Percentiles rank a stretch among this genome's conserved stretches.
Evolutionary conservation across 495 filamentous ascomycete species (phyloP).

Genomic region (Penicillium coffeae): DNA sequence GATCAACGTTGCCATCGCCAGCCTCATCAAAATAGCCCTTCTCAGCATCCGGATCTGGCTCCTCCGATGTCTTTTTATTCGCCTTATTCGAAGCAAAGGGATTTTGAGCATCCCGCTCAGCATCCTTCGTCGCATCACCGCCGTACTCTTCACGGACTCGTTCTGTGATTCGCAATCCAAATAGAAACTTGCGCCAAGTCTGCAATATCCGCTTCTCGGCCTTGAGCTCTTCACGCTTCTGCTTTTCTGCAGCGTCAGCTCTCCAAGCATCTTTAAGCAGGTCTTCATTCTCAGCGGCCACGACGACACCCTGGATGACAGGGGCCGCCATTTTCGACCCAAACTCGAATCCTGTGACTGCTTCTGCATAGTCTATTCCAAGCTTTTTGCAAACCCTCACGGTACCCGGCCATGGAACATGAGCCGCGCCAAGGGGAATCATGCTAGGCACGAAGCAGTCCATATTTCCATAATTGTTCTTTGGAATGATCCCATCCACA

Average conservation of each 20-base stretch:
- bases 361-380: constrained; percentile 86
- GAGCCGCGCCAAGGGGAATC: constrained; percentile 79
- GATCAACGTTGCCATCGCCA: constrained; percentile 21
- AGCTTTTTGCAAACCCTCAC: constrained; percentile 78
- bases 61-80: background rate
- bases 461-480: constrained; percentile 95
- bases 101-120: constrained; percentile 33
- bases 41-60: background rate
- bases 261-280: constrained; percentile 75
- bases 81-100: constrained; percentile 30
- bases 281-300: constrained; percentile 74
- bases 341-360: constrained; percentile 96
- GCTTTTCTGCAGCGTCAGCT: constrained; percentile 74
- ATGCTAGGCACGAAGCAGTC: constrained; percentile 92
- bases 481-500: constrained; percentile 83
- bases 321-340: constrained; percentile 88
- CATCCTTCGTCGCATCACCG: constrained; percentile 40
- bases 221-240: constrained; percentile 77
- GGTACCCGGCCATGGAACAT: constrained; percentile 74
- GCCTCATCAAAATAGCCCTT: constrained; percentile 9
- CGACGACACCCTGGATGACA: constrained; percentile 83
- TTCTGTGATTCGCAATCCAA: constrained; percentile 78
- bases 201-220: constrained; percentile 67
- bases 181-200: constrained; percentile 82
- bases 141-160: constrained; percentile 79